Percentiles rank a stretch among this genome's conserved stretches.
Conservation (phyloP, 345 rosid species). For the Sonneratia alba region DNA sequence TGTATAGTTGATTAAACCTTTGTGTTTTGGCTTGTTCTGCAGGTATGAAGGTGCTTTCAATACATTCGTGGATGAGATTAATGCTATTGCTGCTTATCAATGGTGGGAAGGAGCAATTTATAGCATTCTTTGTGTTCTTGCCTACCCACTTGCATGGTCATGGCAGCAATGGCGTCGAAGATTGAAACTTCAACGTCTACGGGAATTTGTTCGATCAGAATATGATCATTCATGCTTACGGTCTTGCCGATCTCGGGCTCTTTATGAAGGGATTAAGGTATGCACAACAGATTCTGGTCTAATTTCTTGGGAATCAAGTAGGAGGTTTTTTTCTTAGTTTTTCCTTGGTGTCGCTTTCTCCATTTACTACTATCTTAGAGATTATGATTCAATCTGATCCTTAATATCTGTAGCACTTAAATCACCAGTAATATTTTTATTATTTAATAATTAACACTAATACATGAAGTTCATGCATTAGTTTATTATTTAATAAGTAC, state of each 20-base stretch:
- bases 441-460: too few species aligned
- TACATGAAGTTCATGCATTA: not conserved
- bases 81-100: slow-evolving; percentile 88
- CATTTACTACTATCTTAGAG: not conserved
- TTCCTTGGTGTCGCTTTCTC: not conserved
- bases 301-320: not conserved
- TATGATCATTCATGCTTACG: slow-evolving; percentile 98
- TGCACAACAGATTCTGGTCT: slow-evolving; percentile 14
- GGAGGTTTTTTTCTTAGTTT: not conserved
- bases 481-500: not conserved
- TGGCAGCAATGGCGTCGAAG: slow-evolving; percentile 98
- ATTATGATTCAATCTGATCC: not conserved
- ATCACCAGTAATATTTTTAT: not conserved
- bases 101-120: slow-evolving; percentile 99
- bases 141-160: slow-evolving; percentile 91
- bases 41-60: slow-evolving; percentile 96
- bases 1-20: not conserved
- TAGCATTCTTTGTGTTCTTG: slow-evolving; percentile 70
- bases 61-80: slow-evolving; percentile 90
- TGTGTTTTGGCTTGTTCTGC: slow-evolving; percentile 16
- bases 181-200: slow-evolving; percentile 71
- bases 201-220: slow-evolving; percentile 97
- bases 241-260: slow-evolving; percentile 97
- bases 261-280: slow-evolving; percentile 99
- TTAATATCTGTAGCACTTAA: too few species aligned